Base-by-base conservation (phyloP, 805 yeast genomes). In the Candida vaughaniae region DNA sequence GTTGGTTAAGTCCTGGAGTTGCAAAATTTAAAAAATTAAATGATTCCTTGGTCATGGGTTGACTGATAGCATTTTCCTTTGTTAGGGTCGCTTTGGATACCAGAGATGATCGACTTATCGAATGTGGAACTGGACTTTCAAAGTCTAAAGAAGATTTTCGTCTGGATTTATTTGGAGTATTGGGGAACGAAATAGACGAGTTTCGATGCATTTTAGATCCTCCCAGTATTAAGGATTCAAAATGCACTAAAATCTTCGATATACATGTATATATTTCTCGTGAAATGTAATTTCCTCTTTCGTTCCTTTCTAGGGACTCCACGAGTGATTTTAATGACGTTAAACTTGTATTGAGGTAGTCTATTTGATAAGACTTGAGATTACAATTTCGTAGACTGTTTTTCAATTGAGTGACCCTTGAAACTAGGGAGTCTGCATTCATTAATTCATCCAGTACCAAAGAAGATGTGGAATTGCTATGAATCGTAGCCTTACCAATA, bases 331-430 rank as follows among this genome's bases (percentile, higher is more conserved):
- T 22, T n/a, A 45, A 26, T 9, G 41, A 29, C 4, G 32, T 31
- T 6, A 45, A 22, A 23, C 39, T 27, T 7, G 28, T 25, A 12
- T 28, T 30, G 11, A 45, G 15, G 27, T 35, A 37, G 17, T 42
- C 45, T 20, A 38, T 39, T 27, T 45, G 48, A 23, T 29, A 39
- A 22, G 32, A 40, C n/a, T n/a, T n/a, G n/a, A n/a, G n/a, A n/a
- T n/a, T n/a, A n/a, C n/a, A n/a, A n/a, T n/a, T n/a, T n/a, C n/a
- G n/a, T n/a, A n/a, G n/a, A n/a, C n/a, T n/a, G n/a, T n/a, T n/a
- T n/a, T n/a, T n/a, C n/a, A n/a, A n/a, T n/a, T n/a, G n/a, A n/a
- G n/a, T n/a, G n/a, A n/a, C n/a, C n/a, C n/a, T n/a, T n/a, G n/a
- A n/a, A n/a, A n/a, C n/a, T n/a, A n/a, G n/a, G n/a, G n/a, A n/a